A percentile compares a stretch with the other conserved stretches of the same genome.
Conservation (phyloP, 2,329 filamentous ascomycete species). For the Colletotrichum sp. region DNA sequence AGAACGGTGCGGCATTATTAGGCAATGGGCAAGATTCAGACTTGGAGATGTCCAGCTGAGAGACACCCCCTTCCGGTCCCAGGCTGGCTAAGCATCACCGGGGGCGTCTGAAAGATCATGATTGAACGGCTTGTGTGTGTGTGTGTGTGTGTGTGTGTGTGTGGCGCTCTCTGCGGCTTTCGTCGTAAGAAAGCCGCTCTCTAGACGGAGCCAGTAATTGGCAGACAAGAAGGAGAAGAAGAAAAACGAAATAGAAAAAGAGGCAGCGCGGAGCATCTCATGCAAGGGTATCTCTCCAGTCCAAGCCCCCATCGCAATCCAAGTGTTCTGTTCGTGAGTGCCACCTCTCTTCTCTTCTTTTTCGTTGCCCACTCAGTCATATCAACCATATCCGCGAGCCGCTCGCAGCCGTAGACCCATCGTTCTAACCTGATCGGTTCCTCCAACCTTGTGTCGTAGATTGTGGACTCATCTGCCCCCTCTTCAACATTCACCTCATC, state of each 20-base stretch:
- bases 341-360: background rate
- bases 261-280: background rate
- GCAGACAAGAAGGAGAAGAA: background rate
- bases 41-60: background rate
- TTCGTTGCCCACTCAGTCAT: background rate
- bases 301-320: background rate
- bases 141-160: background rate
- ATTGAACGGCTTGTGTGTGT: background rate
- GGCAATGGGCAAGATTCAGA: background rate
- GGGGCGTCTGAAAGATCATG: background rate
- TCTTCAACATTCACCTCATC: background rate
- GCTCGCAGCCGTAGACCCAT: background rate
- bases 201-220: background rate
- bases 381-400: background rate
- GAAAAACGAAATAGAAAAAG: background rate
- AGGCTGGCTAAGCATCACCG: background rate
- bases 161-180: background rate
- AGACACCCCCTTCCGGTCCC: background rate
- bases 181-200: background rate
- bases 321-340: background rate
- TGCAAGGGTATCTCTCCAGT: background rate
- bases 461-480: background rate
- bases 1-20: background rate
- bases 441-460: background rate
- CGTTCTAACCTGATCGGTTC: background rate